Evolutionary conservation across 768 basidiomycete species (phyloP).

Genomic region (Cystofilobasidium bisporidii): DNA sequence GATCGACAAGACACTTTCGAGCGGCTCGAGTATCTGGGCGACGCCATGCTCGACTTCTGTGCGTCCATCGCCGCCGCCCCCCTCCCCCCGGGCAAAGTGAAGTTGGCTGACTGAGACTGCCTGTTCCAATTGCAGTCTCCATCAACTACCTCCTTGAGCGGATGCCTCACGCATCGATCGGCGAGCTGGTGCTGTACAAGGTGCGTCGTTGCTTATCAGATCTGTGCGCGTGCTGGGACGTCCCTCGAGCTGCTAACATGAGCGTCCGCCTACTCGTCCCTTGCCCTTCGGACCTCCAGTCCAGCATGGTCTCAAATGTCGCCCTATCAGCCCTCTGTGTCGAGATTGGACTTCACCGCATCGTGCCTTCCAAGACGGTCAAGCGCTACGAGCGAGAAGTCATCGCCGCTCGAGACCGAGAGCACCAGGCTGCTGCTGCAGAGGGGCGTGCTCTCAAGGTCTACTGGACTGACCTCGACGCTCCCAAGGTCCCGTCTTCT

Average conservation of each 20-base stretch:
- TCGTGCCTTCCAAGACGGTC: constrained; percentile 57
- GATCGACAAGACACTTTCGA: constrained; percentile 58
- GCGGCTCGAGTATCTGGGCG: constrained; percentile 73
- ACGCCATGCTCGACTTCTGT: constrained; percentile 77
- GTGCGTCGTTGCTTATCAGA: too few species aligned
- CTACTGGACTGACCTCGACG: constrained; percentile 66
- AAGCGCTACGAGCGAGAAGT: constrained; percentile 50
- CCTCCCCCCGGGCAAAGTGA: too few species aligned
- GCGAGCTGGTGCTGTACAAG: constrained; percentile 69
- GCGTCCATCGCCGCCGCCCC: too few species aligned
- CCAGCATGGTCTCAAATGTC: constrained; percentile 76
- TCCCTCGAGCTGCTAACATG: too few species aligned
- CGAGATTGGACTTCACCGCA: constrained; percentile 54
- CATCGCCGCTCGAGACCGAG: constrained; percentile 41
- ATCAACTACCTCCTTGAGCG: constrained; percentile 60
- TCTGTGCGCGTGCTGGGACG: too few species aligned
- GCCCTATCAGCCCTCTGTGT: constrained; percentile 68
- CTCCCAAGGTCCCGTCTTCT: constrained; percentile 56
- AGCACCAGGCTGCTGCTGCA: constrained; percentile 44
- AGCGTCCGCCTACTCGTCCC: too few species aligned
- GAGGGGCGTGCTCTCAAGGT: constrained; percentile 55
- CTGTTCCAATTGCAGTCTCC: constrained; percentile 49
- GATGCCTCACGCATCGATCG: constrained; percentile 58
- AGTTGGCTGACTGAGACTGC: too few species aligned
- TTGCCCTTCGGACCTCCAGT: constrained; percentile 45